phyloP scores from a whole-genome alignment of 2,329 filamentous ascomycete genomes.

The Diaporthe sp. region DNA sequence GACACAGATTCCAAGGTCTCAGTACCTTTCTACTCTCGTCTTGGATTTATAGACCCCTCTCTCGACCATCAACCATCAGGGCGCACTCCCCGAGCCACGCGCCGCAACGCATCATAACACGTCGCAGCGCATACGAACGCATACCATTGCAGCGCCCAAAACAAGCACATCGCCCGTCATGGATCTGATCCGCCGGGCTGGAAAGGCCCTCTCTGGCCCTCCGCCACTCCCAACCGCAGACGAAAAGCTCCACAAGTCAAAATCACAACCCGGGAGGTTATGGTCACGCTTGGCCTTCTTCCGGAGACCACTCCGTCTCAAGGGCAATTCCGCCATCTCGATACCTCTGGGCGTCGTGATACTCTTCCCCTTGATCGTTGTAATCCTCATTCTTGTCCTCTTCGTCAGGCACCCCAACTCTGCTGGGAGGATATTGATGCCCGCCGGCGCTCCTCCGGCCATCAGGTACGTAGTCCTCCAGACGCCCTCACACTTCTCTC shows the following conservation, averaged over 20 bases:
- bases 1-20: not conserved
- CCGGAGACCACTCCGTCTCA: conserved; percentile 86
- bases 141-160: conserved; percentile 4
- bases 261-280: conserved; percentile 48
- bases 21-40: not conserved
- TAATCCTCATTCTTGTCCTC: conserved; percentile 90
- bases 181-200: conserved; percentile 71
- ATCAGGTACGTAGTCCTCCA: conserved; percentile 78
- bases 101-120: not conserved
- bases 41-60: conserved; percentile 33
- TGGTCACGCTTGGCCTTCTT: conserved; percentile 81
- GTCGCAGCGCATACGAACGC: not conserved
- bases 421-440: conserved; percentile 86
- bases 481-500: not conserved
- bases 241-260: conserved; percentile 56
- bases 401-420: conserved; percentile 91
- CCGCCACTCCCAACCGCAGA: conserved; percentile 64
- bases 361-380: conserved; percentile 90
- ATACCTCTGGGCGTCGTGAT: conserved; percentile 93
- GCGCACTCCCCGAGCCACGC: not conserved
- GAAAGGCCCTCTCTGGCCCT: conserved; percentile 60
- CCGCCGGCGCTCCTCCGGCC: conserved; percentile 86
- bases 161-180: conserved; percentile 52
- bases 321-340: conserved; percentile 91
- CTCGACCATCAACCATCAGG: conserved; percentile 13